Percentiles rank a stretch among this genome's conserved stretches.
Conservation (phyloP, 23 red algal species). For the Gracilariopsis chorda region DNA sequence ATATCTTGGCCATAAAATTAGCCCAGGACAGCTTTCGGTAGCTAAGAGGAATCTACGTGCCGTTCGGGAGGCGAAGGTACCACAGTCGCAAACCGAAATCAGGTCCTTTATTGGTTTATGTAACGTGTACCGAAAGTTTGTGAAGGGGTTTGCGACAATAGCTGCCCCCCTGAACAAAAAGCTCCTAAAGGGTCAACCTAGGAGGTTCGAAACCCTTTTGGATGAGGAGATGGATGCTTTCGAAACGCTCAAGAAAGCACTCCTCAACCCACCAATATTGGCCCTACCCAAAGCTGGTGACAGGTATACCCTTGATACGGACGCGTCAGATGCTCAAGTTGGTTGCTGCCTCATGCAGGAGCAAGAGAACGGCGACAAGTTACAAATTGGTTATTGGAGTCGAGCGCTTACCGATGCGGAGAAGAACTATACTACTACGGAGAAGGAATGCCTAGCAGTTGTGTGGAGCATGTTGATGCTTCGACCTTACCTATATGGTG, state of each 20-base stretch:
- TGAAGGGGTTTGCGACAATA: slow-evolving; percentile 27
- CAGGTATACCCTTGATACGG: not conserved
- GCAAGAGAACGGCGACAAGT: not conserved
- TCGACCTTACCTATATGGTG: slow-evolving; percentile 29
- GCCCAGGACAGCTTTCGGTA: not conserved
- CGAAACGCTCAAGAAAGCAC: not conserved
- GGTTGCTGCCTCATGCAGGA: slow-evolving; percentile 14
- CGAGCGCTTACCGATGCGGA: not conserved
- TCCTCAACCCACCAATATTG: not conserved
- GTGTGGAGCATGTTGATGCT: slow-evolving; percentile 17
- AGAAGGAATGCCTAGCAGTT: slow-evolving; percentile 30
- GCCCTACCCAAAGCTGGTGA: slow-evolving; percentile 2
- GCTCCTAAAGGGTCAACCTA: not conserved
- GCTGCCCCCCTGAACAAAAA: no score
- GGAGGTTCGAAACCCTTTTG: not conserved
- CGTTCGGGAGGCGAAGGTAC: not conserved
- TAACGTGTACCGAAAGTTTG: slow-evolving; percentile 9
- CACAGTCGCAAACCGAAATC: not conserved
- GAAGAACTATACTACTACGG: not conserved
- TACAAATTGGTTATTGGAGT: slow-evolving; percentile 29
- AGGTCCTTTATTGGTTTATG: slow-evolving; percentile 22
- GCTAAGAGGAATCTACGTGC: not conserved
- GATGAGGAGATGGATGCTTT: not conserved
- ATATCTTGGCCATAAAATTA: slow-evolving; percentile 25
- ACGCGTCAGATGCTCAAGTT: not conserved